A percentile compares a stretch with the other conserved stretches of the same genome.
phyloP scores from a whole-genome alignment of 345 rosid genomes.

The Arabidopsis suecica region DNA sequence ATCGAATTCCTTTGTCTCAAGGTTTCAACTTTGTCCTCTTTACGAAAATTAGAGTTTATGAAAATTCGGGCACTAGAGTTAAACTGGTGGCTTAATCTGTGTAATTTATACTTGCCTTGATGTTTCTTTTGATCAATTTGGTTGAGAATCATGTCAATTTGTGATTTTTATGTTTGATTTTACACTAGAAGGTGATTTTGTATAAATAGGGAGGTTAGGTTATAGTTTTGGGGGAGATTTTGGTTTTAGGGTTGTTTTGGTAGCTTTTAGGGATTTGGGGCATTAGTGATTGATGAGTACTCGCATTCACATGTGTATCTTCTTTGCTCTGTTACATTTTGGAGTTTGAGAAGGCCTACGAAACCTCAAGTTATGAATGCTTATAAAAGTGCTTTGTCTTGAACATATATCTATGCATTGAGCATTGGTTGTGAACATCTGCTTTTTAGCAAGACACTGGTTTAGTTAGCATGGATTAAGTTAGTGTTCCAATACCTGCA shows the following conservation, averaged over 20 bases:
- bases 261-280: background rate
- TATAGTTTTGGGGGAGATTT: conserved; percentile 4
- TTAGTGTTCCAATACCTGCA: conserved; percentile 7
- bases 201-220: background rate
- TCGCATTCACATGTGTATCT: background rate
- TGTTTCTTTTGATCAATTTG: conserved; percentile 1
- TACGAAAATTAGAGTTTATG: background rate
- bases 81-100: background rate
- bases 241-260: conserved; percentile 2
- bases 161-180: conserved; percentile 10
- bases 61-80: background rate
- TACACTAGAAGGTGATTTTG: background rate
- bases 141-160: background rate
- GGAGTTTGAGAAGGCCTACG: background rate
- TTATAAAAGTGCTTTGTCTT: background rate
- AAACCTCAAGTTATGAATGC: background rate
- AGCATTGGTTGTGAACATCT: background rate
- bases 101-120: background rate
- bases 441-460: background rate
- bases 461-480: background rate
- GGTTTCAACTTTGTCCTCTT: conserved; percentile 30
- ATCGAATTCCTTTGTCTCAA: conserved; percentile 31
- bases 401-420: background rate
- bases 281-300: background rate
- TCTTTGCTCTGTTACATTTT: background rate